Conservation (phyloP, 495 filamentous ascomycete genomes). For the Staphylotrichum longicolle region DNA sequence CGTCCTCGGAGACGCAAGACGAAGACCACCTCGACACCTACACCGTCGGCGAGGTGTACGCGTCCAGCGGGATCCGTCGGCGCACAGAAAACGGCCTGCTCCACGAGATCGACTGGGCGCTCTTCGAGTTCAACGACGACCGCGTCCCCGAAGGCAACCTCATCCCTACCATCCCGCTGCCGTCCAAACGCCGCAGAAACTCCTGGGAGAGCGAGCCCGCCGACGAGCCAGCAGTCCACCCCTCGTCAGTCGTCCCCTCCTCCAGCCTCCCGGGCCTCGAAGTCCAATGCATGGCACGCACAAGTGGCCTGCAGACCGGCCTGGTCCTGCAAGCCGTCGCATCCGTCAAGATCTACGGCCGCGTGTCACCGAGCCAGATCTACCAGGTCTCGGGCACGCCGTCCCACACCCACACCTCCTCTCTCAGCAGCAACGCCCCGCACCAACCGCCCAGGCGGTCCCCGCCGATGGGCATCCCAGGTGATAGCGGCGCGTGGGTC, state of each 20-base stretch:
- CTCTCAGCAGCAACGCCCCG: background rate
- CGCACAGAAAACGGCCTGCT: conserved; percentile 58
- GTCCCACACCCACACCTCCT: background rate
- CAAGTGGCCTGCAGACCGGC: conserved; percentile 77
- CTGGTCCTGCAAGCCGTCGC: conserved; percentile 72
- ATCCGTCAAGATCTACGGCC: conserved; percentile 76
- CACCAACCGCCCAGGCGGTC: conserved; percentile 6
- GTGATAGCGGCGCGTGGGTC: conserved; percentile 92
- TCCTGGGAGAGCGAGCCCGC: background rate
- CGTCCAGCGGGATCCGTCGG: conserved; percentile 81
- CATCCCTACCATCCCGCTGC: conserved; percentile 36
- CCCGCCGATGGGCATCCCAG: conserved; percentile 62
- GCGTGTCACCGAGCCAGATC: conserved; percentile 73
- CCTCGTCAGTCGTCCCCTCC: conserved; percentile 44
- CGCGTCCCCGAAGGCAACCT: conserved; percentile 70
- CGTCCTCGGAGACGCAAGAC: conserved; percentile 46
- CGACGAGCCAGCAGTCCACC: conserved; percentile 28
- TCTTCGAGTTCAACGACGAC: conserved; percentile 74
- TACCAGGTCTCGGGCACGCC: conserved; percentile 61
- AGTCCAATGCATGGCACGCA: conserved; percentile 91
- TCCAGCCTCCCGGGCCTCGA: conserved; percentile 61
- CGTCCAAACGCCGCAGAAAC: background rate
- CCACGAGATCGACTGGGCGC: conserved; percentile 95
- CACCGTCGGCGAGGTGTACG: conserved; percentile 77
- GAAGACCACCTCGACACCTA: conserved; percentile 71